These are phyloP conservation scores for Aspergillus homomorphus DNA, from an alignment of 495 filamentous ascomycete genomes.

Conservation along the genomic window DNA sequence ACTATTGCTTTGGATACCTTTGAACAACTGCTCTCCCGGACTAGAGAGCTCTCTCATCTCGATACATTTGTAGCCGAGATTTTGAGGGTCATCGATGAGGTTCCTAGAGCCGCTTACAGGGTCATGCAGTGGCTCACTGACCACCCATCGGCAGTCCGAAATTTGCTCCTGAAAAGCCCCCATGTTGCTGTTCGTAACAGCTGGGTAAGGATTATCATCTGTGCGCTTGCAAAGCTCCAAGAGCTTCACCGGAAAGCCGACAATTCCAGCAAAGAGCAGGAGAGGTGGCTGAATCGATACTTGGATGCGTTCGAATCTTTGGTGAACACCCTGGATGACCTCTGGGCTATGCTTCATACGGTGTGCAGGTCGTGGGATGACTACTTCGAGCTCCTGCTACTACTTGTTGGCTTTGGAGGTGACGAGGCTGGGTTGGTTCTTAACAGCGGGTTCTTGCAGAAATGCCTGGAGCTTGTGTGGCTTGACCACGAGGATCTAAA, in stretches of 20 bases:
- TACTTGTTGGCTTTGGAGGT: conserved; percentile 56
- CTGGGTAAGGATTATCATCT: conserved; percentile 53
- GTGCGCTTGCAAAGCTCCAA: conserved; percentile 45
- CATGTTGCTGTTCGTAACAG: conserved; percentile 59
- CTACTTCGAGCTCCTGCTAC: conserved; percentile 66
- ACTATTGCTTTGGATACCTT: conserved; percentile 69
- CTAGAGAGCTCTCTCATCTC: conserved; percentile 66
- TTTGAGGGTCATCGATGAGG: conserved; percentile 45
- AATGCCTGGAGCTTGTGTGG: conserved; percentile 59
- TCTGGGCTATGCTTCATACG: conserved; percentile 55
- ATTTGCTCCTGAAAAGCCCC: conserved; percentile 64
- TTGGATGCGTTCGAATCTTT: conserved; percentile 51
- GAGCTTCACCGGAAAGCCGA: conserved; percentile 42
- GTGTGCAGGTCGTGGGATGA: conserved; percentile 71
- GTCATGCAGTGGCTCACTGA: conserved; percentile 62
- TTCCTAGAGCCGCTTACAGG: conserved; percentile 28
- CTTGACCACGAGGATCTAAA: conserved; percentile 56
- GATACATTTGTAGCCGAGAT: conserved; percentile 54
- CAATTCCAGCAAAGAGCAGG: conserved; percentile 28
- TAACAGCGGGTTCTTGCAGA: conserved; percentile 51
- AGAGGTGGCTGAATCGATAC: conserved; percentile 30
- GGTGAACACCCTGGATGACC: conserved; percentile 47
- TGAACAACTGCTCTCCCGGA: conserved; percentile 72
- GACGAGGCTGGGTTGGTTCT: conserved; percentile 55
- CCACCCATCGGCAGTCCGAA: conserved; percentile 55